Evolutionary conservation across 257 asterid species (phyloP), one percentile per base, ranked within the genome.

Genomic region (Ophiorrhiza pumila): DNA sequence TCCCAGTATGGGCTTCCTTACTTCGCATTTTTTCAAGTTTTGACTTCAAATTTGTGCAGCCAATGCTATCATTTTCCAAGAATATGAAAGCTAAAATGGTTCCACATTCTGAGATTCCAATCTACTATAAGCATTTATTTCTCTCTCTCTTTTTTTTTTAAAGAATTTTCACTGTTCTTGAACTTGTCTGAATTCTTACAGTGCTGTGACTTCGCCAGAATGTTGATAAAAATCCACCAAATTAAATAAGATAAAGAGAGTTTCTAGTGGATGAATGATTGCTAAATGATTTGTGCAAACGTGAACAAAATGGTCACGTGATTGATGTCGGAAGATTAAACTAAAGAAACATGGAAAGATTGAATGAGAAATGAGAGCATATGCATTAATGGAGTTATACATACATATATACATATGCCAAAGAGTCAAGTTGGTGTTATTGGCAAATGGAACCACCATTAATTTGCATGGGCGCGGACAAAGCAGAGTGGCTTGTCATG

Each of bases 311-410:
- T 4, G 68, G 56, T 76, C 83, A 76, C 80, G 80, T 76, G 83
- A 80, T 42, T 49, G 49, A 72, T 80, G 83, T 80, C 83, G 83
- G 80, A 71, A 72, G 32, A 65, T 71, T 34, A 66, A 76, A 66
- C 50, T 43, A 42, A 52, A 43, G 35, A 55, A 66, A 49, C 76
- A 46, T 72, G 61, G 69, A 46, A 53, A 37, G 53, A 55, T 45
- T 35, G 25, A 62, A 32, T 42, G 7, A 39, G 63, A 58, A 39
- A 39, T 63, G 17, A 32, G 63, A 35, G 41, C 67, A 71, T 27
- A 31, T 59, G 65, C 65, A 31, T 15, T n/a, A n/a, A n/a, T 56
- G 4, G 35, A 4, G 37, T 56, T 56, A 25, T 35, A 25, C 13
- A n/a, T n/a, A n/a, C n/a, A n/a, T n/a, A n/a, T 45, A 45, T 18